These are phyloP conservation scores for Pichia sp. DNA, from an alignment of 1,139 yeast genomes.

Conservation along the genomic window DNA sequence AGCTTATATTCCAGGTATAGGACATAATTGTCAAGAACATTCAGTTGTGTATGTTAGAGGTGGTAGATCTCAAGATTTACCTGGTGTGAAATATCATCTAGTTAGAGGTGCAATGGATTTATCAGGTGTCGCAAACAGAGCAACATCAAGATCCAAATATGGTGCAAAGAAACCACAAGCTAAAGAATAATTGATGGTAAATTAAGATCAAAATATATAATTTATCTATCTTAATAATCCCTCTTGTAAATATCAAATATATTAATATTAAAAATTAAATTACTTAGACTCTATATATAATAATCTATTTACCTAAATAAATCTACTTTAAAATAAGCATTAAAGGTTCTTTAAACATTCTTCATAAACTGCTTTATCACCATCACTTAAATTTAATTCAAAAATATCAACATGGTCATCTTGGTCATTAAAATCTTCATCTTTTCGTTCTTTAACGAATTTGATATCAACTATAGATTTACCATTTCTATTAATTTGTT, in stretches of 20 bases:
- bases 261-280: not conserved
- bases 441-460: slow-evolving; percentile 23
- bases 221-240: too few species aligned
- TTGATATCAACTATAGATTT: slow-evolving; percentile 25
- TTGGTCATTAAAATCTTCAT: slow-evolving; percentile 13
- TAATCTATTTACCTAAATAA: not conserved
- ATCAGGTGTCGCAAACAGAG: slow-evolving; percentile 91
- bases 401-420: slow-evolving; percentile 13
- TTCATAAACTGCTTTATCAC: slow-evolving; percentile 36
- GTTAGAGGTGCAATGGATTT: slow-evolving; percentile 92
- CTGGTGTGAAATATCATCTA: slow-evolving; percentile 94
- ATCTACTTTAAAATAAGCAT: too few species aligned
- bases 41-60: slow-evolving; percentile 94
- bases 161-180: slow-evolving; percentile 85
- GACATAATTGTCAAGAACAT: slow-evolving; percentile 97
- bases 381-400: slow-evolving; percentile 25
- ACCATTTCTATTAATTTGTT: slow-evolving; percentile 33
- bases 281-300: not conserved
- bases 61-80: slow-evolving; percentile 95
- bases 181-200: slow-evolving; percentile 27
- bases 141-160: slow-evolving; percentile 83
- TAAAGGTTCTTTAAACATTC: slow-evolving; percentile 38
- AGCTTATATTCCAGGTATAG: slow-evolving; percentile 97
- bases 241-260: slow-evolving; percentile 2
- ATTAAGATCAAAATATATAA: too few species aligned